Evolutionary conservation across 306 rosid genomes (phyloP).

Genomic region (Lathyrus sativus): DNA sequence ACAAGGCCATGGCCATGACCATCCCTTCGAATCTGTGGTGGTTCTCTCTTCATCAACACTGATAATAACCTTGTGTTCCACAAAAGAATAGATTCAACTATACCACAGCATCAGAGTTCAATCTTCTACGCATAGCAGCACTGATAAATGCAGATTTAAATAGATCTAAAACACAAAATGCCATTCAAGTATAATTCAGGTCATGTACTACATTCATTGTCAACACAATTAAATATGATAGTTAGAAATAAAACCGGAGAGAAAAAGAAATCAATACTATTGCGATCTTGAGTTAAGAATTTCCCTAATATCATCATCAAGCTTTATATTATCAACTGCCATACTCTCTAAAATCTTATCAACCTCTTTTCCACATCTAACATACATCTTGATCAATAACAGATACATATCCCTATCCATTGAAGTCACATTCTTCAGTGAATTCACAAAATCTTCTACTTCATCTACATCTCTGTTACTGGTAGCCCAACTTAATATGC

Average conservation of each 20-base stretch:
- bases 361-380: constrained; percentile 48
- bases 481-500: constrained; percentile 54
- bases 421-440: constrained; percentile 53
- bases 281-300: constrained; percentile 39
- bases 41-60: too few species aligned
- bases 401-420: constrained; percentile 56
- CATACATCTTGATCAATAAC: constrained; percentile 48
- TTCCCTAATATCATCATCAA: constrained; percentile 48
- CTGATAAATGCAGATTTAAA: not conserved
- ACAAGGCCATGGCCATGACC: too few species aligned
- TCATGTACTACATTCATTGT: not conserved
- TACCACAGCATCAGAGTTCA: not conserved
- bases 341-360: constrained; percentile 49
- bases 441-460: constrained; percentile 55
- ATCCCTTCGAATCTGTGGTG: too few species aligned
- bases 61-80: too few species aligned
- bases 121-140: not conserved
- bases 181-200: not conserved
- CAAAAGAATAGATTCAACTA: not conserved
- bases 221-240: not conserved
- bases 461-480: constrained; percentile 47
- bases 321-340: constrained; percentile 47
- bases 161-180: constrained; percentile 1
- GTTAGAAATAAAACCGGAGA: not conserved
- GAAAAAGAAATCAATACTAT: not conserved